phyloP scores from a whole-genome alignment of 805 yeast species.

The Suhomyces tanzawaensis region DNA sequence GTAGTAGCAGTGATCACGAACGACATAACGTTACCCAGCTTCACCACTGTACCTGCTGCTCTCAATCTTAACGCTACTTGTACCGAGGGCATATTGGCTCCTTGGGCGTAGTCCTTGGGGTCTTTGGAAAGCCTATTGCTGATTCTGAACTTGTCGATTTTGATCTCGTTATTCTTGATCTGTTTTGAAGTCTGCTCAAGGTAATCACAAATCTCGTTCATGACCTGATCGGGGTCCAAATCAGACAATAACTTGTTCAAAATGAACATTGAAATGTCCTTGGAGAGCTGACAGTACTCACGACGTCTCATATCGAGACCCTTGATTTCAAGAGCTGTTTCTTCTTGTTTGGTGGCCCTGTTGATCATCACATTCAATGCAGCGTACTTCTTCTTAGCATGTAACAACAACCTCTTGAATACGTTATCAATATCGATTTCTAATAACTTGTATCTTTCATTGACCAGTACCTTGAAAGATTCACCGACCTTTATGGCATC shows the following conservation, averaged over 20 bases:
- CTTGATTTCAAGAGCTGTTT: conserved; percentile 73
- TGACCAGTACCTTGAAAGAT: conserved; percentile 79
- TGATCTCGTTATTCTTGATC: conserved; percentile 58
- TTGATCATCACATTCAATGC: conserved; percentile 67
- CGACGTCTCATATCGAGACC: conserved; percentile 97
- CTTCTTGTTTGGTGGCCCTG: conserved; percentile 51
- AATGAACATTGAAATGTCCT: conserved; percentile 77
- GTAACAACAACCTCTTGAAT: conserved; percentile 77
- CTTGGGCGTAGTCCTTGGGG: conserved; percentile 79
- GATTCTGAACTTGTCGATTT: conserved; percentile 70
- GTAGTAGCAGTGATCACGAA: conserved; percentile 60
- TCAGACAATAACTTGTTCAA: conserved; percentile 70
- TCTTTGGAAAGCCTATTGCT: conserved; percentile 89
- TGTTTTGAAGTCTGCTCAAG: conserved; percentile 58
- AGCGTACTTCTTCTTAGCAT: conserved; percentile 97
- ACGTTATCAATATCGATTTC: conserved; percentile 96
- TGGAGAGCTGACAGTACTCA: conserved; percentile 91
- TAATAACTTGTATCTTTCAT: conserved; percentile 79
- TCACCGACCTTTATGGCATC: conserved; percentile 85
- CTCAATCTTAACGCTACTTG: conserved; percentile 84
- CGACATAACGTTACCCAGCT: conserved; percentile 87
- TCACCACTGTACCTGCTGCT: conserved; percentile 79
- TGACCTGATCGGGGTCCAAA: conserved; percentile 71
- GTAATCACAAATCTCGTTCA: conserved; percentile 68
- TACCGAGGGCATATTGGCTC: conserved; percentile 74